Evolutionary conservation across 1,284 basidiomycete genomes (phyloP).

Genomic region (Tylopilus sp.): DNA sequence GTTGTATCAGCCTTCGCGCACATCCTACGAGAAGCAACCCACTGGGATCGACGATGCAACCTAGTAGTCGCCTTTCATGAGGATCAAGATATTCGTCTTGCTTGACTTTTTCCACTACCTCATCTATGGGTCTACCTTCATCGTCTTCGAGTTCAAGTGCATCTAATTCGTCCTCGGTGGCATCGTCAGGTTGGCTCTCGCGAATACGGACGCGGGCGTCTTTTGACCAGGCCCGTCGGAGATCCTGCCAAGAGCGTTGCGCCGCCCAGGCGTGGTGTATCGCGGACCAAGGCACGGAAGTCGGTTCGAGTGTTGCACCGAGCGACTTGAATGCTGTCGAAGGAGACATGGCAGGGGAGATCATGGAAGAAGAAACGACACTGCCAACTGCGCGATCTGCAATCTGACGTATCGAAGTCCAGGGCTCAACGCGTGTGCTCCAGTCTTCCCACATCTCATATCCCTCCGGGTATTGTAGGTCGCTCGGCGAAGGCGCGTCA

Average conservation of each 20-base stretch:
- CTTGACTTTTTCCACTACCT: slow-evolving; percentile 70
- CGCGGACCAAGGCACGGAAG: slow-evolving; percentile 57
- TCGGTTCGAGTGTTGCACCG: slow-evolving; percentile 45
- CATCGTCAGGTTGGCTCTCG: slow-evolving; percentile 39
- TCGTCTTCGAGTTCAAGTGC: slow-evolving; percentile 33
- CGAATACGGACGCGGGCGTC: slow-evolving; percentile 44
- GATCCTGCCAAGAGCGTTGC: slow-evolving; percentile 45
- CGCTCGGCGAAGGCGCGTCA: slow-evolving; percentile 1
- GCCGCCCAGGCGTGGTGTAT: slow-evolving; percentile 60
- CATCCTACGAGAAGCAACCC: slow-evolving; percentile 28
- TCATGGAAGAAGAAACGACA: slow-evolving; percentile 45
- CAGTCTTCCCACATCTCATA: slow-evolving; percentile 65
- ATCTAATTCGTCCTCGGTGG: slow-evolving; percentile 36
- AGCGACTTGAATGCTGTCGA: slow-evolving; percentile 28
- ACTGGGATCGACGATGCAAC: slow-evolving; percentile 81
- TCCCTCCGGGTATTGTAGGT: slow-evolving; percentile 21
- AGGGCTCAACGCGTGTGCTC: slow-evolving; percentile 61
- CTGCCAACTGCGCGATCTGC: slow-evolving; percentile 70
- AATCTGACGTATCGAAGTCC: slow-evolving; percentile 63
- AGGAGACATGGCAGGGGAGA: slow-evolving; percentile 11
- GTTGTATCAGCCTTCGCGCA: slow-evolving; percentile 9
- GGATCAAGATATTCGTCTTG: slow-evolving; percentile 68
- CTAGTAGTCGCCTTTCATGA: slow-evolving; percentile 72
- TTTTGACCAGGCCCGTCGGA: slow-evolving; percentile 59
- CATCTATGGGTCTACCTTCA: slow-evolving; percentile 44